Base-by-base conservation (phyloP, 371 early-diverging fungal species). In the Rhizopus sp. region DNA sequence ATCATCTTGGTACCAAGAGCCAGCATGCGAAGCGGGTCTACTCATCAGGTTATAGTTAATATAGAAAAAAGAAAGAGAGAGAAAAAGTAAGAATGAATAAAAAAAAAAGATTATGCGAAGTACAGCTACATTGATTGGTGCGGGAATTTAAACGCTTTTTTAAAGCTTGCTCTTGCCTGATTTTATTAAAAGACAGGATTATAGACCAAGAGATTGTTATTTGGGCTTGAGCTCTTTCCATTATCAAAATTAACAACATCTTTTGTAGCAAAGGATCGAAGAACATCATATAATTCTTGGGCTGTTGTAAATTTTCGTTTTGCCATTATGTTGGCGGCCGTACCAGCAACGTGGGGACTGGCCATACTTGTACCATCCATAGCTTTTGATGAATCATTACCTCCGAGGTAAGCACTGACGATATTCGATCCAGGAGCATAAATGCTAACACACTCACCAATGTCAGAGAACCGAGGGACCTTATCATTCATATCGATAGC, bases 331-430 rank as follows among this genome's bases (percentile, higher is more conserved):
- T 72, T 57, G 5, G 78, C 81, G 5, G 73, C 78, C 50, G 78
- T 68, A 35, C 81, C 82, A 17, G 73, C 66, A 33, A 88, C 88
- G 62, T 89, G 90, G 15, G 90, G 90, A 33, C 81, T 72, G 6
- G 92, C 88, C 89, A 89, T 89, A 35, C 78, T 79, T 4, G 91
- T 91, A 16, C 91, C 91, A 59, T 84, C 82, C 52, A 82, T 72
- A 4, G 75, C 71, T 50, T 76, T 80, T 34, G 62, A 62, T 8
- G 62, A 63, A 3, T 62, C 57, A 9, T 17, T 38, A 7, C 57
- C 57, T 10, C 59, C 72, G 32, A 71, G 68, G 77, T 83, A 87
- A 10, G 85, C 59, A 30, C 81, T 79, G 1, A 60, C 54, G 13
- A 83, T 81, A 9, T 66, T 63, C 7, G 69, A 57, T 4, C 82